phyloP scores from a whole-genome alignment of 306 rosid species.

The Pyrus bretschneideri region DNA sequence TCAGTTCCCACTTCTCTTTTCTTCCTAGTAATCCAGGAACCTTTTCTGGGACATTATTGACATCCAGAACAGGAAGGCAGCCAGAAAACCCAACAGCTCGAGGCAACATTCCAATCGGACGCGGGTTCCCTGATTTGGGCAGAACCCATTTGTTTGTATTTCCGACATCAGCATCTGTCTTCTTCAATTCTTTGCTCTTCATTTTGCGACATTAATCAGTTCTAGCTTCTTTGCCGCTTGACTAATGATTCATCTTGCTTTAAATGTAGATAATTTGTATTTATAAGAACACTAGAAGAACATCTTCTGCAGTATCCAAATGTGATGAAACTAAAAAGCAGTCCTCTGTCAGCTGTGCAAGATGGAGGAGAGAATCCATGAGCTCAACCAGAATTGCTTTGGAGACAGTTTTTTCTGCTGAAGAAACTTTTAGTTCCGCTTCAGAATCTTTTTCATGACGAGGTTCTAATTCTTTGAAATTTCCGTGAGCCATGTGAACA shows the following conservation, averaged over 20 bases:
- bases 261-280: slow-evolving; percentile 21
- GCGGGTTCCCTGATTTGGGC: slow-evolving; percentile 69
- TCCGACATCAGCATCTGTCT: slow-evolving; percentile 19
- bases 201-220: slow-evolving; percentile 36
- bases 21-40: slow-evolving; percentile 15
- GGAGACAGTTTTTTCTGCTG: slow-evolving; percentile 30
- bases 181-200: slow-evolving; percentile 24
- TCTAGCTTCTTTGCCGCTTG: slow-evolving; percentile 42
- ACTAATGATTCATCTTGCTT: slow-evolving; percentile 39
- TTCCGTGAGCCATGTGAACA: slow-evolving; percentile 71
- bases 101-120: slow-evolving; percentile 93
- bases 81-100: slow-evolving; percentile 58
- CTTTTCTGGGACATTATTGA: background rate
- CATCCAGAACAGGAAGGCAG: slow-evolving; percentile 56
- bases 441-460: slow-evolving; percentile 6
- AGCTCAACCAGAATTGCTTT: slow-evolving; percentile 46
- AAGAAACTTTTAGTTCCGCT: background rate
- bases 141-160: slow-evolving; percentile 46
- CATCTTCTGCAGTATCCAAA: slow-evolving; percentile 23
- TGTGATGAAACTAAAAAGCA: slow-evolving; percentile 29
- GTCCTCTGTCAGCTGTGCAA: slow-evolving; percentile 46
- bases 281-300: background rate
- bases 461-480: slow-evolving; percentile 31
- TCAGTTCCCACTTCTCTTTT: slow-evolving; percentile 25
- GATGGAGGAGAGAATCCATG: slow-evolving; percentile 47